Evolutionary conservation across 805 yeast genomes (phyloP), one percentile per base, ranked within the genome.

Genomic region (Candida wancherniae): DNA sequence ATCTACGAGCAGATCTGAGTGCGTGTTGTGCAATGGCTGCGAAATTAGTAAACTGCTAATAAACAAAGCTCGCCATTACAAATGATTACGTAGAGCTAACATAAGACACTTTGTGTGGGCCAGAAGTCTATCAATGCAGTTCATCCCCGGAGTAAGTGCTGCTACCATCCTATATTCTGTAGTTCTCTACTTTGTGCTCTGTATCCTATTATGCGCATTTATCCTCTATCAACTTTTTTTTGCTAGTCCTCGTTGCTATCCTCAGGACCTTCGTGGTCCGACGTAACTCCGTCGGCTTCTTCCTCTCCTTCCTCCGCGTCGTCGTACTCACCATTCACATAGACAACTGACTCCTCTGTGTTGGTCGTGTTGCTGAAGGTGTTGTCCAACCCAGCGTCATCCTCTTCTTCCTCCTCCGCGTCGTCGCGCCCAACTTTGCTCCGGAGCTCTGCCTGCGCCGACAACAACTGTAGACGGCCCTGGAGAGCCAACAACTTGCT

Each of bases 401-500:
- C 42, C 6, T 28, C 22, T 27, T 35, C 37, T 5, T 53, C 51
- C 9, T 34, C 41, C 12, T 42, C 49, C 11, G 18, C 29, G 12
- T 25, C 43, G 7, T 33, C 43, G 11, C 33, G 40, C 9, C 37
- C 47, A 11, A 45, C 37, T 26, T 37, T 39, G n/a, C 39, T 34
- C 37, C 97, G 77, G 42, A 90, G 61, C 35, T 73, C 70, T 8
- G 85, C 69, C 58, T 90, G 97, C 3, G 86, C 73, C 42, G 73
- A 73, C 24, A 90, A 67, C 54, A 90, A 69, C 48, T 80, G 83
- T 27, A 90, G 63, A 42, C 92, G 75, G 27, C 98, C 98, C 55
- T 88, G 94, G 18, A 90, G 69, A 2, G 92, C 77, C 15, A 88
- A 60, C 30, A 90, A 64, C 22, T 75, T 70, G 6, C 88, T 82